Evolutionary conservation across 2,329 filamentous ascomycete species (phyloP).

Genomic region (Pochonia chlamydosporia): DNA sequence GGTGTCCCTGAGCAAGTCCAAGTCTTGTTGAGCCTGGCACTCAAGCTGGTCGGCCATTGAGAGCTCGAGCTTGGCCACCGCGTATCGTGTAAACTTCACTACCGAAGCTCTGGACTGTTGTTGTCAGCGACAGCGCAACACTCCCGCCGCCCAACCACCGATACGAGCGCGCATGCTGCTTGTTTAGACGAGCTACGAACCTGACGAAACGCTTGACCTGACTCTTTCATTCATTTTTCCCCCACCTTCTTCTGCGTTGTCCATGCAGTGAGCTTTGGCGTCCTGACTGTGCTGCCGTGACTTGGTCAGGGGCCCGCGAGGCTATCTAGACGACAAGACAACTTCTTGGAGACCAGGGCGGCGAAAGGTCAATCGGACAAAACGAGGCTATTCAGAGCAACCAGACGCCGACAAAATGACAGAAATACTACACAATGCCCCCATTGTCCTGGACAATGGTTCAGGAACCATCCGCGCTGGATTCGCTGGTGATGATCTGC

Average conservation of each 20-base stretch:
- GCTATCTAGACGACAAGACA: background rate
- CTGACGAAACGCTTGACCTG: background rate
- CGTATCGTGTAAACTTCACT: background rate
- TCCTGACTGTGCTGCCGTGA: background rate
- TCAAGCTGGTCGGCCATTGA: too few relatives aligned
- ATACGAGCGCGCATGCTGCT: background rate
- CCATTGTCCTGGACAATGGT: slow-evolving; percentile 98
- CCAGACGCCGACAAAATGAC: slow-evolving; percentile 34
- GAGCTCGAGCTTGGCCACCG: too few relatives aligned
- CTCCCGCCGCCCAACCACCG: background rate
- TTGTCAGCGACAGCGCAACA: background rate
- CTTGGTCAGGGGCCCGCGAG: background rate
- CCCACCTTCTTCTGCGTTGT: background rate
- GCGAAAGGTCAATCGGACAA: background rate
- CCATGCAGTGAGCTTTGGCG: background rate
- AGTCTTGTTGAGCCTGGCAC: too few relatives aligned
- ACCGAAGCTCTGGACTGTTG: background rate
- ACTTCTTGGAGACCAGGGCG: background rate
- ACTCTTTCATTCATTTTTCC: background rate
- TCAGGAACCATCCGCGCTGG: slow-evolving; percentile 96
- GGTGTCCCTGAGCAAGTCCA: too few relatives aligned
- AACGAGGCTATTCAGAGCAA: background rate
- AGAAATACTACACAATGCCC: slow-evolving; percentile 82
- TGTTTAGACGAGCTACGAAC: background rate
- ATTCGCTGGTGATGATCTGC: slow-evolving; percentile 91